Evolutionary conservation across 1,284 basidiomycete genomes (phyloP).

Genomic region (Ceratobasidium sp.): DNA sequence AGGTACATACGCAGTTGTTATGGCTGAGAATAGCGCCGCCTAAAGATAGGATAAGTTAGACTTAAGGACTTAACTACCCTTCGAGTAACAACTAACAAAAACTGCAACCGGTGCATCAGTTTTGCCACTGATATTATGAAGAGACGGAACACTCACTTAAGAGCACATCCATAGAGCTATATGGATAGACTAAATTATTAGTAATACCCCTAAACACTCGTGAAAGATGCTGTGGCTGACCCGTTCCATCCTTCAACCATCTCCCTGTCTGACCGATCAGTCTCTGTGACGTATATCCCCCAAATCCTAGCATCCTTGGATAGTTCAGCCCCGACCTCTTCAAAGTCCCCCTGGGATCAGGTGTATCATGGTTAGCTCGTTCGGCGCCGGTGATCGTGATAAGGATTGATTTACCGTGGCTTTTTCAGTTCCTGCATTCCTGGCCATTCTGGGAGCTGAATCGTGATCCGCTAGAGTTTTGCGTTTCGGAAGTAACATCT

Average conservation of each 20-base stretch:
- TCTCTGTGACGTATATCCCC: not conserved
- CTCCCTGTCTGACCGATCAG: conserved; percentile 9
- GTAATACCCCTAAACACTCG: not conserved
- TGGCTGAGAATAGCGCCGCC: conserved; percentile 24
- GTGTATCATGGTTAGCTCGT: no score
- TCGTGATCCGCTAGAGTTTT: no score
- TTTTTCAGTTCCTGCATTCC: no score
- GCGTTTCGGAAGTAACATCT: no score
- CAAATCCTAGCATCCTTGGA: not conserved
- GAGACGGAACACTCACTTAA: not conserved
- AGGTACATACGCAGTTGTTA: conserved; percentile 7
- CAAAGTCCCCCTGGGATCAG: no score
- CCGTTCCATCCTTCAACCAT: conserved; percentile 7
- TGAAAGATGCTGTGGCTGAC: not conserved
- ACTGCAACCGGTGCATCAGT: not conserved
- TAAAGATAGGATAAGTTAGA: not conserved
- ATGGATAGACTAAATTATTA: not conserved
- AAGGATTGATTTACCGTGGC: no score
- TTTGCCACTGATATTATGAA: not conserved
- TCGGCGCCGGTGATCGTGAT: no score
- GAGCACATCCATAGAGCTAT: conserved; percentile 16
- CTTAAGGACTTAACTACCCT: not conserved
- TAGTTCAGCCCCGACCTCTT: not conserved
- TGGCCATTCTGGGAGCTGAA: no score
- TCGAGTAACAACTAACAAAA: conserved; percentile 1